phyloP scores from a whole-genome alignment of 768 basidiomycete genomes.

The Rhizopogon salebrosus region DNA sequence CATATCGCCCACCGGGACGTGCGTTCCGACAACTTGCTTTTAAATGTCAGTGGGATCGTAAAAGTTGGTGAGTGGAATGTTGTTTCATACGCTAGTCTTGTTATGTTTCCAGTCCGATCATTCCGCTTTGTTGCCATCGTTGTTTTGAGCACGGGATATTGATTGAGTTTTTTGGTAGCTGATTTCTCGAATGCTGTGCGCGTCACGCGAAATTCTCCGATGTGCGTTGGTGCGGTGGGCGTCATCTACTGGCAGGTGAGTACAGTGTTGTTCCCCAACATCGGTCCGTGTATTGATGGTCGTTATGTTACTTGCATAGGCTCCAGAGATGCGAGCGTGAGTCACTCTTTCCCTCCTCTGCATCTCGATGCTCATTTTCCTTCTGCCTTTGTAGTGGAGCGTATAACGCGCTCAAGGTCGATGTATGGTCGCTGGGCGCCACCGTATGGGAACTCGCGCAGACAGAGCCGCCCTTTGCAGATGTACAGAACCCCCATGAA shows the following conservation, averaged over 20 bases:
- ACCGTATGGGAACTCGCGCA: constrained; percentile 83
- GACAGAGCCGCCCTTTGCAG: constrained; percentile 66
- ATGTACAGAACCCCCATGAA: constrained; percentile 39
- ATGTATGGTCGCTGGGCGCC: constrained; percentile 79
- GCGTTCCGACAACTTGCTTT: constrained; percentile 75
- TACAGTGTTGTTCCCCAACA: neutral
- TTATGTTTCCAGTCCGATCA: neutral
- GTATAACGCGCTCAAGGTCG: constrained; percentile 71
- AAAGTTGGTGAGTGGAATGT: constrained; percentile 57
- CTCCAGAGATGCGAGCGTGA: constrained; percentile 73
- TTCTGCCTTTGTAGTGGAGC: constrained; percentile 41
- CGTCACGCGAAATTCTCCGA: constrained; percentile 46
- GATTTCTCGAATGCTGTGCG: constrained; percentile 78
- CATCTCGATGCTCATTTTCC: constrained; percentile 4
- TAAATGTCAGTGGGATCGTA: constrained; percentile 63
- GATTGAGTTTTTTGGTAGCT: constrained; percentile 35
- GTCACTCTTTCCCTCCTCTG: constrained; percentile 17
- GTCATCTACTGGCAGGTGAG: constrained; percentile 78
- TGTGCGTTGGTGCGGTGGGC: constrained; percentile 55
- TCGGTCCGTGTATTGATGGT: neutral
- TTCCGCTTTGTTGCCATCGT: neutral
- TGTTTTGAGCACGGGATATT: neutral
- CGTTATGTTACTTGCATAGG: constrained; percentile 25
- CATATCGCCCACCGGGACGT: constrained; percentile 80
- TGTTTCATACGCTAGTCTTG: neutral